Evolutionary conservation across 2,329 filamentous ascomycete species (phyloP).

Genomic region (Cercospora brassicicola): DNA sequence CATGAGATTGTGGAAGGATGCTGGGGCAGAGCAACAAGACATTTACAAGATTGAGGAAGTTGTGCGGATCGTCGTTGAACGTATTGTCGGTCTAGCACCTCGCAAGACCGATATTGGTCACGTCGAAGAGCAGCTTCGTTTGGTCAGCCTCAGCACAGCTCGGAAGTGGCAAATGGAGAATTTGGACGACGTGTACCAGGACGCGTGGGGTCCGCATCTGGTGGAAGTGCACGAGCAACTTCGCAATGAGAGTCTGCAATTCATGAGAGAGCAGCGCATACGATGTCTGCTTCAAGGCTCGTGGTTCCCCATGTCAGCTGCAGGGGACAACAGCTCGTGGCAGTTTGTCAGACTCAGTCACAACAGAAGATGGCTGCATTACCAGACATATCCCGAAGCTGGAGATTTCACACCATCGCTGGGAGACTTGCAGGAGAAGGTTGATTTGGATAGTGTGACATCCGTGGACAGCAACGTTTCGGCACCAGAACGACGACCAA

Average conservation of each 20-base stretch:
- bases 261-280: constrained; percentile 95
- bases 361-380: constrained; percentile 86
- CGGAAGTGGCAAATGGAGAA: constrained; percentile 91
- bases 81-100: constrained; percentile 78
- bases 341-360: constrained; percentile 86
- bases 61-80: constrained; percentile 83
- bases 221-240: constrained; percentile 87
- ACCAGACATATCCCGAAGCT: constrained; percentile 75
- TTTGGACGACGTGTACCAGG: constrained; percentile 85
- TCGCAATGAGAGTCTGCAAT: constrained; percentile 86
- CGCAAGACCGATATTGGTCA: constrained; percentile 82
- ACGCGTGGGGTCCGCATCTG: constrained; percentile 89
- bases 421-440: constrained; percentile 72
- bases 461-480: constrained; percentile 94
- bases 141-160: constrained; percentile 76
- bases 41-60: constrained; percentile 93
- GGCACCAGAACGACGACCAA: constrained; percentile 56
- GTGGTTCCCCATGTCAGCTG: constrained; percentile 70
- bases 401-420: constrained; percentile 58
- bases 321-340: constrained; percentile 50
- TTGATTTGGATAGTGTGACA: constrained; percentile 83
- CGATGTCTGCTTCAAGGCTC: constrained; percentile 82
- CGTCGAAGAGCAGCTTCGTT: constrained; percentile 82
- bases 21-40: constrained; percentile 79
- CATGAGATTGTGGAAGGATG: constrained; percentile 88